phyloP scores from a whole-genome alignment of 352 stramenopile species.

The Peronosclerospora sorghi region DNA sequence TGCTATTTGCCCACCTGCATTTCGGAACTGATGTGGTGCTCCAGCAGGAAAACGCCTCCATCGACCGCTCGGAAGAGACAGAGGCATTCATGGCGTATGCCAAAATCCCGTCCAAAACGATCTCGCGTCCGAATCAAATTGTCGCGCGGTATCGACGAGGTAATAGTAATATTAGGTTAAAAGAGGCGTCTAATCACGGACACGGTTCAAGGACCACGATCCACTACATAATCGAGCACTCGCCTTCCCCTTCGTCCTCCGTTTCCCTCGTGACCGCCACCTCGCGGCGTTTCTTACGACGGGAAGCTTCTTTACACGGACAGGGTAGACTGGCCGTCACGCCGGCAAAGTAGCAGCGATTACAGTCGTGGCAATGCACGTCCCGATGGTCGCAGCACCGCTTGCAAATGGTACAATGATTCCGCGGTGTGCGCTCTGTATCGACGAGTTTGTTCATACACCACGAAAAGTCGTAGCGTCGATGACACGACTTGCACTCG shows the following conservation, averaged over 20 bases:
- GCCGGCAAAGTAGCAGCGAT: conserved; percentile 77
- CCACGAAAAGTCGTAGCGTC: conserved; percentile 69
- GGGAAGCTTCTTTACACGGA: conserved; percentile 57
- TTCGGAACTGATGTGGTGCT: too few species aligned
- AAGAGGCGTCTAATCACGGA: background rate
- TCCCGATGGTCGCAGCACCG: conserved; percentile 81
- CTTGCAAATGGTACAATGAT: conserved; percentile 82
- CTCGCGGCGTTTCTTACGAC: conserved; percentile 47
- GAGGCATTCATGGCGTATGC: too few species aligned
- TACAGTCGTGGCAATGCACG: conserved; percentile 74
- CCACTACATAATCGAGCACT: conserved; percentile 77
- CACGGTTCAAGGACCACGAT: too few species aligned
- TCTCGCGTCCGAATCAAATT: too few species aligned
- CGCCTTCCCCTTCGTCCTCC: conserved; percentile 60
- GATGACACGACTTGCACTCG: conserved; percentile 35
- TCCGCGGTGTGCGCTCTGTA: conserved; percentile 57
- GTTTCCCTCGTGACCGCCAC: conserved; percentile 8
- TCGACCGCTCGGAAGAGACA: too few species aligned
- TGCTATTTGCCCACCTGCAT: too few species aligned
- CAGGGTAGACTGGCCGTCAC: conserved; percentile 67
- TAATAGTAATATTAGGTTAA: too few species aligned
- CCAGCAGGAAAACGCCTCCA: too few species aligned
- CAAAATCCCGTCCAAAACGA: too few species aligned
- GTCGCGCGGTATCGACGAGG: too few species aligned
- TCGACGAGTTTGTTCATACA: conserved; percentile 75